phyloP scores from a whole-genome alignment of 2,329 filamentous ascomycete species.

The Alternaria viburni region DNA sequence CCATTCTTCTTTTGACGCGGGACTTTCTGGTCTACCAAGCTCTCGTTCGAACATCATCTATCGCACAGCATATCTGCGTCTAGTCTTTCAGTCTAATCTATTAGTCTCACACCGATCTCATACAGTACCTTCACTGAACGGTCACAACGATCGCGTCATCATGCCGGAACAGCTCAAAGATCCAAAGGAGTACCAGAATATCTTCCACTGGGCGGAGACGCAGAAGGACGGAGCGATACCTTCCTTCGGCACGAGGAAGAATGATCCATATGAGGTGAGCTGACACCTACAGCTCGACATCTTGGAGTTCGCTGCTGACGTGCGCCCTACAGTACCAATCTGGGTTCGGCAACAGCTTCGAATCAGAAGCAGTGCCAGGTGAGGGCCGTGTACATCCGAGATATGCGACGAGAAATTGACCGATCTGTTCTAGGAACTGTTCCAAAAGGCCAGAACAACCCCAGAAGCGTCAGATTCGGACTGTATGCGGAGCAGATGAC shows the following conservation, averaged over 20 bases:
- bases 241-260: conserved; percentile 61
- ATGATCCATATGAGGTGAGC: conserved; percentile 60
- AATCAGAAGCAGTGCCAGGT: conserved; percentile 55
- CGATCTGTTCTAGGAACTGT: conserved; percentile 44
- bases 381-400: conserved; percentile 5
- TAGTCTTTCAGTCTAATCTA: background rate
- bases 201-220: conserved; percentile 63
- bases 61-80: background rate
- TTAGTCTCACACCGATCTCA: background rate
- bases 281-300: background rate
- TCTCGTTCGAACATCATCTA: background rate
- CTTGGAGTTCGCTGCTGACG: conserved; percentile 11
- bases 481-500: conserved; percentile 49
- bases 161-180: conserved; percentile 40
- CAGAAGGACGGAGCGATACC: conserved; percentile 63
- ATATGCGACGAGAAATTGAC: conserved; percentile 17
- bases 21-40: background rate
- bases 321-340: conserved; percentile 56
- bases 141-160: conserved; percentile 2
- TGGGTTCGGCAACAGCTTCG: conserved; percentile 62
- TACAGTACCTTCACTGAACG: background rate
- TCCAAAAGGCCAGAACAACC: conserved; percentile 55
- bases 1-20: conserved; percentile 9
- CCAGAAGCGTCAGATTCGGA: conserved; percentile 44
- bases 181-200: conserved; percentile 47